Percentiles rank a stretch among this genome's conserved stretches.
phyloP scores from a whole-genome alignment of 2,329 filamentous ascomycete species.

The Penicillium olsonii region DNA sequence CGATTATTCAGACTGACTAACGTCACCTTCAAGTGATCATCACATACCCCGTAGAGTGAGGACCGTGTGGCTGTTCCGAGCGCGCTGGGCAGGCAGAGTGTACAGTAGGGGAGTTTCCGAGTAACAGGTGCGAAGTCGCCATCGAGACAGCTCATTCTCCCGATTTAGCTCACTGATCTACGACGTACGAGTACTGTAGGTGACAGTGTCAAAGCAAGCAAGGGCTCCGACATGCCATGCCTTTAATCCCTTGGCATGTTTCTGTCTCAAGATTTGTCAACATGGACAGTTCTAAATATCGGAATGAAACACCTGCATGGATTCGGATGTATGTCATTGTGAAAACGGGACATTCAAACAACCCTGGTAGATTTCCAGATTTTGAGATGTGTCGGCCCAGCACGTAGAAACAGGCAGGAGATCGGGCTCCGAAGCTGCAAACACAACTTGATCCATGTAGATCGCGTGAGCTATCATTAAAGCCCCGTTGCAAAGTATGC shows the following conservation, averaged over 20 bases:
- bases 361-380: too few species aligned
- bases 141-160: neutral
- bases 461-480: neutral
- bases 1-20: neutral
- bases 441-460: neutral
- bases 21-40: conserved; percentile 24
- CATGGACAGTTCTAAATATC: neutral
- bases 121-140: neutral
- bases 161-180: neutral
- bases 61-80: conserved; percentile 27
- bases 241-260: neutral
- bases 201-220: neutral
- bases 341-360: too few species aligned
- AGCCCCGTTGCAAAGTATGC: neutral
- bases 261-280: neutral
- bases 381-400: neutral
- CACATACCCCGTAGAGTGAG: conserved; percentile 30
- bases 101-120: neutral
- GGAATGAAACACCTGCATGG: neutral
- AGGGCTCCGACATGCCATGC: neutral
- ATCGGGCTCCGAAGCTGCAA: neutral
- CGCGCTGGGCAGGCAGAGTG: conserved; percentile 22
- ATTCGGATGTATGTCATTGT: too few species aligned
- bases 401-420: neutral
- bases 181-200: neutral